Conservation (phyloP, 2,329 filamentous ascomycete species). For the Cercospora beticola region DNA sequence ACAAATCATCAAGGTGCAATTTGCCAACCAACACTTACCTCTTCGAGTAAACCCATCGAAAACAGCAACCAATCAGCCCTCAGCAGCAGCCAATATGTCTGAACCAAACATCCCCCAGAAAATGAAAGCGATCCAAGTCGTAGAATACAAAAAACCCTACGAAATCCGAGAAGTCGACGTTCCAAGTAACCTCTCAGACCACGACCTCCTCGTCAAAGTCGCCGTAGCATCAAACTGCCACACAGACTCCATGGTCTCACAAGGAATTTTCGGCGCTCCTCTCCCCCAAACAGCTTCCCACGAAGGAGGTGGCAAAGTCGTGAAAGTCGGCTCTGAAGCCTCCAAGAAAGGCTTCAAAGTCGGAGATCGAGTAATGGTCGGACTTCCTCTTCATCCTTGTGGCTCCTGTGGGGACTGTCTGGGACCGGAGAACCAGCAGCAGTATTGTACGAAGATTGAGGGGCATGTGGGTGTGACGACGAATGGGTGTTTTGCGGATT, state of each 20-base stretch:
- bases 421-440: slow-evolving; percentile 49
- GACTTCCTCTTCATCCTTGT: slow-evolving; percentile 55
- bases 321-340: slow-evolving; percentile 43
- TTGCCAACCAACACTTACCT: neutral
- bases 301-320: slow-evolving; percentile 58
- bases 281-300: slow-evolving; percentile 58
- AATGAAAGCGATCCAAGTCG: slow-evolving; percentile 51
- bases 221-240: slow-evolving; percentile 63
- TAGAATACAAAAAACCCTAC: slow-evolving; percentile 58
- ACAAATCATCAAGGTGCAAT: slow-evolving; percentile 12
- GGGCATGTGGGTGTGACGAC: slow-evolving; percentile 52
- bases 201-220: slow-evolving; percentile 61
- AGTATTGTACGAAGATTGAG: slow-evolving; percentile 53
- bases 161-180: slow-evolving; percentile 51
- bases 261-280: slow-evolving; percentile 50
- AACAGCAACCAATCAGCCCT: slow-evolving; percentile 10
- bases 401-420: slow-evolving; percentile 55
- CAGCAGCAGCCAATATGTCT: slow-evolving; percentile 7
- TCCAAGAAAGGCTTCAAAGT: slow-evolving; percentile 45
- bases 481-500: slow-evolving; percentile 60
- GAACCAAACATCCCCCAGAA: slow-evolving; percentile 39
- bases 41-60: neutral
- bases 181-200: slow-evolving; percentile 47
- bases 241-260: slow-evolving; percentile 58
- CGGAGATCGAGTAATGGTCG: slow-evolving; percentile 59